Percentiles rank a stretch among this genome's conserved stretches.
phyloP scores from a whole-genome alignment of 495 filamentous ascomycete genomes.

The Cercophora scortea region DNA sequence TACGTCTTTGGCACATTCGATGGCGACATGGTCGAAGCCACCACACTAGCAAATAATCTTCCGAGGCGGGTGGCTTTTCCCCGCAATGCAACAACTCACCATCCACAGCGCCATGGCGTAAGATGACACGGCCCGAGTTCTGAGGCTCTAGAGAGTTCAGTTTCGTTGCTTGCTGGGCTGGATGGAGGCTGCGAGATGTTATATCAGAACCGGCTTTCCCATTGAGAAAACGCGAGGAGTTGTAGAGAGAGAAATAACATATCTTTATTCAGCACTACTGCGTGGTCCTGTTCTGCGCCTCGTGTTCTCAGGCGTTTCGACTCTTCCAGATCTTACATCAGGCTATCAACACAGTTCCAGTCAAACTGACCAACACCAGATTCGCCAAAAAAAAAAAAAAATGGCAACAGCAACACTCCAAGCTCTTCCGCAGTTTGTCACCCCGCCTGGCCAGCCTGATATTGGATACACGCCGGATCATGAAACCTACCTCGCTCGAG shows the following conservation, averaged over 20 bases:
- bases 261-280: no score
- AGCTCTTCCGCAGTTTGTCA: neutral
- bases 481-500: slow-evolving; percentile 47
- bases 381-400: neutral
- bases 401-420: slow-evolving; percentile 1
- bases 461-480: slow-evolving; percentile 51
- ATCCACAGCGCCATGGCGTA: neutral
- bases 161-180: neutral
- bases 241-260: no score
- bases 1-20: neutral
- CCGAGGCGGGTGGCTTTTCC: neutral
- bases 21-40: neutral
- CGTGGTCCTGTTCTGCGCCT: no score
- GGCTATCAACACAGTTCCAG: no score
- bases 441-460: slow-evolving; percentile 38
- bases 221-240: no score
- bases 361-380: no score
- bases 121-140: neutral
- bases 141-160: neutral
- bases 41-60: neutral
- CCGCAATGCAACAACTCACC: neutral
- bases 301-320: no score
- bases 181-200: no score
- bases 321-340: no score
- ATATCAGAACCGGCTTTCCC: no score